These are phyloP conservation scores for Ogataea angusta DNA, from an alignment of 805 yeast species.

Conservation along the genomic window DNA sequence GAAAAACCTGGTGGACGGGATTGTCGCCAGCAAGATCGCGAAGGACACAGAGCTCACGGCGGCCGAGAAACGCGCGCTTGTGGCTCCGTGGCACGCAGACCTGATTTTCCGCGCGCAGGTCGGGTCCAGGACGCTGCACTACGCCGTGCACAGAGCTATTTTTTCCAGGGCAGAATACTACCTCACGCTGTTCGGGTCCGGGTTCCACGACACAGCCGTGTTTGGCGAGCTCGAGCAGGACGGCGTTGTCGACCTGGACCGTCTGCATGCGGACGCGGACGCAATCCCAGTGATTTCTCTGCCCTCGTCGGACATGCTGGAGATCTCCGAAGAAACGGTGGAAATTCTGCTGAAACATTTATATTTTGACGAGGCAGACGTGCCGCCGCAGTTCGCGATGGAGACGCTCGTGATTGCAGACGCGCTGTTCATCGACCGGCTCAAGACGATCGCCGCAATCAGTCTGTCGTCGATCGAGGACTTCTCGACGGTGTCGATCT, in stretches of 20 bases:
- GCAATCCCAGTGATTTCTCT: slow-evolving; percentile 22
- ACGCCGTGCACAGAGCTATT: slow-evolving; percentile 65
- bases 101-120: slow-evolving; percentile 37
- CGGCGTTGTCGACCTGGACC: slow-evolving; percentile 21
- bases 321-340: slow-evolving; percentile 8
- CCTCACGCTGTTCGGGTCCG: slow-evolving; percentile 57
- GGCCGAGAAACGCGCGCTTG: slow-evolving; percentile 23
- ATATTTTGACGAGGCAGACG: slow-evolving; percentile 56
- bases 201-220: slow-evolving; percentile 31
- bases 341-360: slow-evolving; percentile 53
- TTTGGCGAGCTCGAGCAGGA: slow-evolving; percentile 17
- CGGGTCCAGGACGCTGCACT: slow-evolving; percentile 33
- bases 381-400: slow-evolving; percentile 49
- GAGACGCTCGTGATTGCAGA: slow-evolving; percentile 62
- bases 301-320: slow-evolving; percentile 14
- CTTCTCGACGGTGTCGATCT: slow-evolving; percentile 25
- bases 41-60: slow-evolving; percentile 16
- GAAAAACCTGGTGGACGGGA: slow-evolving; percentile 29
- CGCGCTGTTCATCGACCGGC: slow-evolving; percentile 53
- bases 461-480: slow-evolving; percentile 34
- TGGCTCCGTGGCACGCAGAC: slow-evolving; percentile 42
- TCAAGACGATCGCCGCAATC: slow-evolving; percentile 62
- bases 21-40: neutral
- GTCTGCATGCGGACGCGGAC: slow-evolving; percentile 11
- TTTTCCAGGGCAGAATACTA: slow-evolving; percentile 62